Evolutionary conservation across 257 asterid genomes (phyloP), one percentile per base, ranked within the genome.

Genomic region (Plantago elongata): DNA sequence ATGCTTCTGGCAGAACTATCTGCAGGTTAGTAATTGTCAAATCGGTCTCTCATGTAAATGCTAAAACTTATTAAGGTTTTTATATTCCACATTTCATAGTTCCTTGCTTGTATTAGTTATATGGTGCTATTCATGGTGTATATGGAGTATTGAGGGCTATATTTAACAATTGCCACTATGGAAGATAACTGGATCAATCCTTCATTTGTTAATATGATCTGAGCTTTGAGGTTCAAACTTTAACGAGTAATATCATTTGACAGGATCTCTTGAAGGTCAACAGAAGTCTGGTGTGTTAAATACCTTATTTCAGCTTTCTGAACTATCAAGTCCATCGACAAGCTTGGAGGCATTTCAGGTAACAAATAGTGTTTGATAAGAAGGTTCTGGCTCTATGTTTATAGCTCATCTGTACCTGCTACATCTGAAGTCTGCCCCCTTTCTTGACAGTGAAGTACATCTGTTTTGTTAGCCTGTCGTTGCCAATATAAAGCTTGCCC

Each of bases 331-430:
- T 71, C 83, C 89, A 17, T 72, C 83, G 43, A 72, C 77, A 67
- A 73, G 88, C 81, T 70, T 86, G 73, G 98, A 91, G 76, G 89
- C 96, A 59, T 83, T 84, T 69, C 96, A 91, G 98, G 98, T 91
- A 78, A 69, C 74, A 62, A 48, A 66, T 69, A 49, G 29, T 55
- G 55, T 47, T 63, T 57, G 52, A 57, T 62, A 68, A 66, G 50
- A 8, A 74, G 54, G 9, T 17, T 51, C 56, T 51, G 27, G 45
- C 57, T 54, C 69, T 16, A 48, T 71, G 47, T 47, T 61, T 67
- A 18, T n/a, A 64, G 45, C 59, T 65, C 37, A 45, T 62, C 15
- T 37, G 38, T 45, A 18, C 22, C 50, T 66, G 50, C 58, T 61
- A 51, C 45, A 62, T 68, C 42, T 65, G 44, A 37, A 17, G 51